These are phyloP conservation scores for Coffea canephora DNA, from an alignment of 257 asterid genomes.

Conservation along the genomic window DNA sequence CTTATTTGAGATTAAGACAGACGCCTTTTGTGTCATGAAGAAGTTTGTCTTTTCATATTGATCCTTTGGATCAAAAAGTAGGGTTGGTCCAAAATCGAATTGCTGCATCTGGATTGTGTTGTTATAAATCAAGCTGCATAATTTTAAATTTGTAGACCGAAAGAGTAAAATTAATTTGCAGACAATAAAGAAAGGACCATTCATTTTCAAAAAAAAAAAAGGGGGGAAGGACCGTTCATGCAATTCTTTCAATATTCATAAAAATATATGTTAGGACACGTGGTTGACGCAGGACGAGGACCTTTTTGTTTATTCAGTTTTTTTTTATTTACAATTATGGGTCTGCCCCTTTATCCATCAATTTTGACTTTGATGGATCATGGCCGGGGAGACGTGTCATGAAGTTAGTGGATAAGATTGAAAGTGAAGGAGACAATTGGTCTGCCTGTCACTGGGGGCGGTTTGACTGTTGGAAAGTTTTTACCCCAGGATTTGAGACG, in stretches of 20 bases:
- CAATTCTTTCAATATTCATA: background rate
- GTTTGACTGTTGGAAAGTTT: constrained; percentile 18
- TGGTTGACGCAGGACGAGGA: constrained; percentile 23
- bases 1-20: background rate
- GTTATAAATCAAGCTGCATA: background rate
- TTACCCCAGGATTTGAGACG: background rate
- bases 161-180: background rate
- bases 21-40: too few species aligned
- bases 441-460: constrained; percentile 18
- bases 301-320: background rate
- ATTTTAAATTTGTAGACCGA: background rate
- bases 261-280: constrained; percentile 33
- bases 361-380: constrained; percentile 24
- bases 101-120: background rate
- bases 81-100: background rate
- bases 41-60: background rate
- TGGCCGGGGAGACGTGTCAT: constrained; percentile 30
- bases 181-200: too few species aligned
- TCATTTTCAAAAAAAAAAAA: too few species aligned
- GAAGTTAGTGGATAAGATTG: constrained; percentile 19
- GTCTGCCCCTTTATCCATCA: background rate
- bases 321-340: background rate
- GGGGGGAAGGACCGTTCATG: background rate
- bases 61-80: too few species aligned
- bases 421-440: constrained; percentile 10